Percentiles rank a stretch among this genome's conserved stretches.
phyloP scores from a whole-genome alignment of 176 grass and related monocot species.

The Otatea glauca region DNA sequence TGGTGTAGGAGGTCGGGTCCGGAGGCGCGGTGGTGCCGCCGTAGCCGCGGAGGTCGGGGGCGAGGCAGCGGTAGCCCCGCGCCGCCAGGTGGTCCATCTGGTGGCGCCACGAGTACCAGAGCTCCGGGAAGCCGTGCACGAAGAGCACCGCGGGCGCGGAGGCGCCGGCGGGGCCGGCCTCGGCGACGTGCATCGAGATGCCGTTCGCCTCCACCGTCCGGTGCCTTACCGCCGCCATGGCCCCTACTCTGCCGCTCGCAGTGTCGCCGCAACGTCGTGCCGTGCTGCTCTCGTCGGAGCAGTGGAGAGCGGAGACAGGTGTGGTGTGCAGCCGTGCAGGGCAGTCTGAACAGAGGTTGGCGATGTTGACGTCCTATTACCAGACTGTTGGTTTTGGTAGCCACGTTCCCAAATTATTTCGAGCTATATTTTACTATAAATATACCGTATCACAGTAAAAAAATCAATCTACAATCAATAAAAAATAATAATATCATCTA shows the following conservation, averaged over 20 bases:
- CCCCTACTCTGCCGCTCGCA: neutral
- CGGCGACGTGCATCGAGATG: slow-evolving; percentile 74
- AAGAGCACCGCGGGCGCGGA: slow-evolving; percentile 55
- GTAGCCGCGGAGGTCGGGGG: slow-evolving; percentile 80
- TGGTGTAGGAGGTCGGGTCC: slow-evolving; percentile 59
- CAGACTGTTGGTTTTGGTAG: no score
- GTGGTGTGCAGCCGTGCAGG: no score
- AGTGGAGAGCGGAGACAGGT: no score
- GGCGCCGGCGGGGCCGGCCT: slow-evolving; percentile 48
- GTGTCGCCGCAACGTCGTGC: no score
- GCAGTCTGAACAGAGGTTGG: no score
- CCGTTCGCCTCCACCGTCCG: slow-evolving; percentile 68
- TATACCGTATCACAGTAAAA: no score
- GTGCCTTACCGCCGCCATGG: slow-evolving; percentile 47
- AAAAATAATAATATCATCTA: no score
- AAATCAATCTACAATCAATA: no score
- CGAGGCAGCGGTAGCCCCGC: slow-evolving; percentile 64
- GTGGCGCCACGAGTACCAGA: slow-evolving; percentile 88
- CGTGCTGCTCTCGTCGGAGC: neutral
- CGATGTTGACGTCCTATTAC: no score
- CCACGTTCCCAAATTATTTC: no score
- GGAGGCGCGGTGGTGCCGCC: slow-evolving; percentile 70
- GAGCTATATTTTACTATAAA: no score
- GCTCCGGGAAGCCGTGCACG: slow-evolving; percentile 85
- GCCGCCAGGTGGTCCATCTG: slow-evolving; percentile 69